phyloP scores from a whole-genome alignment of 768 basidiomycete genomes.

The Pilatotrama ljubarskyi region DNA sequence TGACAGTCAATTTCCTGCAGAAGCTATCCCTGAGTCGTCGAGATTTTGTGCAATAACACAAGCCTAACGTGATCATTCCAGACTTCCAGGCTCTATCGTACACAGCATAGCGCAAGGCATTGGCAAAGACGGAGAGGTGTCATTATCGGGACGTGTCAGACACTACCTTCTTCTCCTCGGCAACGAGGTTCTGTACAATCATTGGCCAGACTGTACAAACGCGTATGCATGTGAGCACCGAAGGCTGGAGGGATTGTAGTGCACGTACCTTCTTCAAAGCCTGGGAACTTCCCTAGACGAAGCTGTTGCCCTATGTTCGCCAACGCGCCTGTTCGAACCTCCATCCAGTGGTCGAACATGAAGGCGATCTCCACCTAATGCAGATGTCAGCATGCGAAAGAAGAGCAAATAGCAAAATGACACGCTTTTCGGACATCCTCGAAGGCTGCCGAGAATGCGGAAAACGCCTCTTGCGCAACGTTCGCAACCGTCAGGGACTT shows the following conservation, averaged over 20 bases:
- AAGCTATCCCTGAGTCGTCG: too few relatives aligned
- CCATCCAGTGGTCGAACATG: constrained; percentile 80
- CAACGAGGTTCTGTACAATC: constrained; percentile 56
- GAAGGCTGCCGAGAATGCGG: constrained; percentile 79
- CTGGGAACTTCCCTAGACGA: constrained; percentile 77
- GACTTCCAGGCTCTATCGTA: neutral
- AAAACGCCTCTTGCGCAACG: constrained; percentile 85
- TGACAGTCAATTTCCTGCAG: too few relatives aligned
- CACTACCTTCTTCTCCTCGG: constrained; percentile 11
- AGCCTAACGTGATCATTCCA: too few relatives aligned
- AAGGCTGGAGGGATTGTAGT: neutral
- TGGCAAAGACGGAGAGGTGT: too few relatives aligned
- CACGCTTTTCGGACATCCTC: constrained; percentile 75
- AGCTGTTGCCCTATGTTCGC: constrained; percentile 84
- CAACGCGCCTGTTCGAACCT: constrained; percentile 82
- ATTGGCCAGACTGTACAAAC: constrained; percentile 61
- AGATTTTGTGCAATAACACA: too few relatives aligned
- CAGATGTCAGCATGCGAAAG: neutral
- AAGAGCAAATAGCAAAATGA: neutral
- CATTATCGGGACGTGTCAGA: neutral
- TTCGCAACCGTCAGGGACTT: constrained; percentile 76
- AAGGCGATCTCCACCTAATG: constrained; percentile 65
- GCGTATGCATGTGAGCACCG: too few relatives aligned
- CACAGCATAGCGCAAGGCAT: neutral
- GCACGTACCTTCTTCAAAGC: constrained; percentile 77